Base-by-base conservation (phyloP, 2,329 filamentous ascomycete species). In the Scedosporium aurantiacum region DNA sequence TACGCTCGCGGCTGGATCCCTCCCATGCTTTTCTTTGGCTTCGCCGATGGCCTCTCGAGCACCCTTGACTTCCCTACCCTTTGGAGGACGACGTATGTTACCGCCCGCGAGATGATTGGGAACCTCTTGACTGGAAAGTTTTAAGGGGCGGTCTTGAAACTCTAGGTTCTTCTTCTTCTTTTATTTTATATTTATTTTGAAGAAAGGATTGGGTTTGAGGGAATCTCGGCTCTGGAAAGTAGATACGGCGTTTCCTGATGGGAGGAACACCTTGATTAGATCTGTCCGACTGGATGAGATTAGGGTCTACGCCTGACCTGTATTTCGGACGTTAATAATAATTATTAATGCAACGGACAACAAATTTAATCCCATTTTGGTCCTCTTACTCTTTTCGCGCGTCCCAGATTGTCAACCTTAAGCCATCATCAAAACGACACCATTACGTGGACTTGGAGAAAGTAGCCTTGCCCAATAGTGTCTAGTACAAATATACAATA, bases 1-100 rank as follows among this genome's bases (percentile, higher is more conserved):
- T 90, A 92, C 74, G 89, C 89, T 56, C 80, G 87, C 66, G 91
- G 91, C 65, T 96, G 90, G 90, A 95, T 96, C 74, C 91, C 91
- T 56, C 89, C 89, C 62, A 96, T 96, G 91, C 78, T 96, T 59
- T 88, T 89, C 73, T 96, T 96, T 73, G 91, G 91, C 63, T 93
- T 88, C 72, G 89, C 90, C 65, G 91, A 96, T 74, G 85, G 83
- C 56, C 80, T 96, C 63, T 84, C 80, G 61, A 91, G 87, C 74
- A 96, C 91, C 4, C 78, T 96, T 66, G 91, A 96, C 74, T 82
- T 95, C 71, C 84, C 83, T n/a, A 96, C 91, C 1, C 74, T 96
- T 69, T 94, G 88, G 88, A 82, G 82, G 68, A 96, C 89, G n/a
- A 83, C 83, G 40, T 79, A 76, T 65, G 80, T 93, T 63, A 95